A percentile compares a stretch with the other conserved stretches of the same genome.
Conservation (phyloP, 2,329 filamentous ascomycete genomes). For the Botryotinia convoluta region DNA sequence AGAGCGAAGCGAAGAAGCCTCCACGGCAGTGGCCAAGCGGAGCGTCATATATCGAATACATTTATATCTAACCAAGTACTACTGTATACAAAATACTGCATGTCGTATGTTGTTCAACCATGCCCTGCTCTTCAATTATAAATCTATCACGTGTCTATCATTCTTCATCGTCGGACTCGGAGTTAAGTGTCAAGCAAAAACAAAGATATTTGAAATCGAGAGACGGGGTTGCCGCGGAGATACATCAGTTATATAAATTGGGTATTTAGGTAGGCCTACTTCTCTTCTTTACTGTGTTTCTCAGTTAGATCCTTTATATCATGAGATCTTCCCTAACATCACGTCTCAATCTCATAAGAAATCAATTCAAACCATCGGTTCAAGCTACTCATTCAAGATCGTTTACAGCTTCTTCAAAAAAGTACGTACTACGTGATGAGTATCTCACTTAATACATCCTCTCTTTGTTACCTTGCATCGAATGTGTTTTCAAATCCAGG, state of each 20-base stretch:
- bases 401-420: not conserved
- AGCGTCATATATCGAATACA: not conserved
- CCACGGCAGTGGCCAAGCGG: not conserved
- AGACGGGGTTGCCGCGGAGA: not conserved
- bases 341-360: conserved; percentile 7
- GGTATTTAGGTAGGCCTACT: not conserved
- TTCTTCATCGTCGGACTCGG: not conserved
- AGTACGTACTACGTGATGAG: conserved; percentile 6
- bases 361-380: not conserved
- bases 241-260: not conserved
- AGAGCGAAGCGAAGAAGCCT: not conserved
- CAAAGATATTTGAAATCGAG: not conserved
- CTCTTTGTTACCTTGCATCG: not conserved
- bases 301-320: not conserved
- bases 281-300: not conserved
- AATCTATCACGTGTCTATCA: not conserved
- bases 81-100: no score
- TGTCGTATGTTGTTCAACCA: not conserved
- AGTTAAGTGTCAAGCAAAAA: not conserved
- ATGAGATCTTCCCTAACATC: conserved; percentile 6
- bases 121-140: not conserved
- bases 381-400: not conserved
- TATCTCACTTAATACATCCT: not conserved
- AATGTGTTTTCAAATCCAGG: not conserved
- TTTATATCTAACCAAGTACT: not conserved